A percentile compares a stretch with the other conserved stretches of the same genome.
Evolutionary conservation across 345 rosid genomes (phyloP).

Genomic region (Gossypium stocksii): DNA sequence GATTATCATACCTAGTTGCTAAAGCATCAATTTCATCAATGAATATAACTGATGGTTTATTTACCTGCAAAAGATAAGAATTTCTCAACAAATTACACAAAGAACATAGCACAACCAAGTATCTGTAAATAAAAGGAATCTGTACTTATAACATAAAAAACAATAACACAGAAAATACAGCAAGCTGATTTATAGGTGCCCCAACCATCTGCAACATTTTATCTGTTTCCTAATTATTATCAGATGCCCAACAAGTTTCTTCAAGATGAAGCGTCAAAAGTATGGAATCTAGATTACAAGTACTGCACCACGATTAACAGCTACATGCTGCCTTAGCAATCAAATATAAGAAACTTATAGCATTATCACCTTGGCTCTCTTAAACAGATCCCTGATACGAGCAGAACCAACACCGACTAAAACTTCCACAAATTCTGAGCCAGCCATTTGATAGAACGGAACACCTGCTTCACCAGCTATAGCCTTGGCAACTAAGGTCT

Average conservation of each 20-base stretch:
- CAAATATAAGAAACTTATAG: neutral
- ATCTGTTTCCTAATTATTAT: slow-evolving; percentile 5
- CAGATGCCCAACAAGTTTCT: neutral
- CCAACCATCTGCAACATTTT: slow-evolving; percentile 4
- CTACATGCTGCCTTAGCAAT: slow-evolving; percentile 5
- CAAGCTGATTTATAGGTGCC: neutral
- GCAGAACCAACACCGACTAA: slow-evolving; percentile 98
- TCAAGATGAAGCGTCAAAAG: neutral
- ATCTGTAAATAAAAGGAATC: slow-evolving; percentile 2
- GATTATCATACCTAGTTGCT: slow-evolving; percentile 65
- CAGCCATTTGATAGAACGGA: slow-evolving; percentile 98
- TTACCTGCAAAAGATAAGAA: slow-evolving; percentile 60
- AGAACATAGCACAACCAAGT: slow-evolving; percentile 4
- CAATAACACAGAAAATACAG: neutral
- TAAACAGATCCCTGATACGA: slow-evolving; percentile 90
- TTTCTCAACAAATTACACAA: slow-evolving; percentile 16
- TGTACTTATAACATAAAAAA: neutral
- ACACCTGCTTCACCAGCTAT: slow-evolving; percentile 98
- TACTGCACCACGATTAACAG: neutral
- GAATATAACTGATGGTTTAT: slow-evolving; percentile 91
- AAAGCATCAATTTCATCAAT: slow-evolving; percentile 94
- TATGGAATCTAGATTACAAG: neutral
- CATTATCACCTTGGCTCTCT: slow-evolving; percentile 82
- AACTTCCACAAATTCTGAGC: slow-evolving; percentile 94
- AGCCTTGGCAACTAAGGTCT: slow-evolving; percentile 96